These are phyloP conservation scores for Alternaria novae-zelandiae DNA, from an alignment of 2,329 filamentous ascomycete species.

Conservation along the genomic window DNA sequence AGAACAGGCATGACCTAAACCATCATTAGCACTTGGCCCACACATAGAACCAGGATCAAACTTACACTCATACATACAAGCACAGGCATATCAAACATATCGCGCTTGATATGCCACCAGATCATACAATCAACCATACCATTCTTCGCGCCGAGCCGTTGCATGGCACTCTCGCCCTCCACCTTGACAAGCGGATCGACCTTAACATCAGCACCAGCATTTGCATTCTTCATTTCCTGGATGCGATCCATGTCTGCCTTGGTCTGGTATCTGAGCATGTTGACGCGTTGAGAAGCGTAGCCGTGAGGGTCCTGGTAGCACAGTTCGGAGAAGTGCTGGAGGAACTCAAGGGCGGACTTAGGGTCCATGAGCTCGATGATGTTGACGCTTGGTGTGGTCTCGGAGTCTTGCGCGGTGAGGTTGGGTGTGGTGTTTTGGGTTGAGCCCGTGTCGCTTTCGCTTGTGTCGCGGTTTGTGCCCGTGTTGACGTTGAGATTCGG, in stretches of 20 bases:
- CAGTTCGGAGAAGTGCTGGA: conserved; percentile 91
- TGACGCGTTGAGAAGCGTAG: conserved; percentile 81
- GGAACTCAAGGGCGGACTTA: conserved; percentile 91
- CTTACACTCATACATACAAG: conserved; percentile 97
- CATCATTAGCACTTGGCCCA: conserved; percentile 8
- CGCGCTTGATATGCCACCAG: conserved; percentile 95
- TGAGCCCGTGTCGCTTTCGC: conserved; percentile 47
- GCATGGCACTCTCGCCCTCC: conserved; percentile 73
- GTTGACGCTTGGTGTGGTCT: conserved; percentile 76
- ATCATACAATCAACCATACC: conserved; percentile 94
- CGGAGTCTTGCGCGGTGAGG: conserved; percentile 41
- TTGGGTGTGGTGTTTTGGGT: conserved; percentile 56
- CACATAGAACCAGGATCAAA: conserved; percentile 31
- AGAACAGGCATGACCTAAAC: conserved; percentile 41
- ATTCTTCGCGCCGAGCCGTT: conserved; percentile 77
- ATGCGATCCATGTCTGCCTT: conserved; percentile 45
- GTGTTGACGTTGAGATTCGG: conserved; percentile 87
- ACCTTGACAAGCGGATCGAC: conserved; percentile 37
- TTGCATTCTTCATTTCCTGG: conserved; percentile 31
- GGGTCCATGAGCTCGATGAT: conserved; percentile 92
- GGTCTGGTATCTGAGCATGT: conserved; percentile 83
- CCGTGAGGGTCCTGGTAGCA: conserved; percentile 92
- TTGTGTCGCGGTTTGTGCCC: conserved; percentile 56
- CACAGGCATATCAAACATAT: conserved; percentile 98
- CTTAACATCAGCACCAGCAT: conserved; percentile 27